Evolutionary conservation across 495 filamentous ascomycete genomes (phyloP).

Genomic region (Aspergillus heteromorphus): DNA sequence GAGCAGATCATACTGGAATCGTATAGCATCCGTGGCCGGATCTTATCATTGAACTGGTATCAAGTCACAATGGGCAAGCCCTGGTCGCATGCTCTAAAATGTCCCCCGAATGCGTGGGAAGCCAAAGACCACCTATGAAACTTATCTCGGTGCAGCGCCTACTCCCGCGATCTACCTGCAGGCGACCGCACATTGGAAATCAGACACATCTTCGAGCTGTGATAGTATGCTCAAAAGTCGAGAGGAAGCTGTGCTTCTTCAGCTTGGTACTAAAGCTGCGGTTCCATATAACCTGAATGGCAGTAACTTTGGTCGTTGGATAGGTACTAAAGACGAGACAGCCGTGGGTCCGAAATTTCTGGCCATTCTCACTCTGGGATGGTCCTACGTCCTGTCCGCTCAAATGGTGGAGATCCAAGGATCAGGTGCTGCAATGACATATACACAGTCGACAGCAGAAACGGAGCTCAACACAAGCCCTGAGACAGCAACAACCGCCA

Average conservation of each 20-base stretch:
- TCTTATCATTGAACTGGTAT: background rate
- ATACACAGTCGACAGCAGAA: conserved; percentile 1
- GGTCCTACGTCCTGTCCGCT: conserved; percentile 15
- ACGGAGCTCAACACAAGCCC: background rate
- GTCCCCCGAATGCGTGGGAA: conserved; percentile 8
- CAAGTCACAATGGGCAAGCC: conserved; percentile 6
- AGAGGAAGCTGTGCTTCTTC: background rate
- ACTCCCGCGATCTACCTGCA: background rate
- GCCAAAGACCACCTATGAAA: background rate
- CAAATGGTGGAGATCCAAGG: conserved; percentile 13
- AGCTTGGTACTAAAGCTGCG: conserved; percentile 3
- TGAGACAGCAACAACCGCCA: background rate
- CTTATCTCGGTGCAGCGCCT: conserved; percentile 3
- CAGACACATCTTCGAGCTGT: conserved; percentile 5
- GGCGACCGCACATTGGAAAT: conserved; percentile 10
- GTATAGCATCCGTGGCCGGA: conserved; percentile 1
- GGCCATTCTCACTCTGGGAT: conserved; percentile 11
- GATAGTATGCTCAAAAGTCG: conserved; percentile 5
- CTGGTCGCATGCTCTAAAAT: conserved; percentile 6
- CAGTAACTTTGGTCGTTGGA: conserved; percentile 6
- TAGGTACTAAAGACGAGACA: background rate
- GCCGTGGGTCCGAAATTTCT: conserved; percentile 1
- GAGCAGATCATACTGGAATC: conserved; percentile 12
- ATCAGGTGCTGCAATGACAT: conserved; percentile 6
- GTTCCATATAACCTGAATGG: conserved; percentile 6